Base-by-base conservation (phyloP, 345 rosid species). In the Melaleuca alternifolia region DNA sequence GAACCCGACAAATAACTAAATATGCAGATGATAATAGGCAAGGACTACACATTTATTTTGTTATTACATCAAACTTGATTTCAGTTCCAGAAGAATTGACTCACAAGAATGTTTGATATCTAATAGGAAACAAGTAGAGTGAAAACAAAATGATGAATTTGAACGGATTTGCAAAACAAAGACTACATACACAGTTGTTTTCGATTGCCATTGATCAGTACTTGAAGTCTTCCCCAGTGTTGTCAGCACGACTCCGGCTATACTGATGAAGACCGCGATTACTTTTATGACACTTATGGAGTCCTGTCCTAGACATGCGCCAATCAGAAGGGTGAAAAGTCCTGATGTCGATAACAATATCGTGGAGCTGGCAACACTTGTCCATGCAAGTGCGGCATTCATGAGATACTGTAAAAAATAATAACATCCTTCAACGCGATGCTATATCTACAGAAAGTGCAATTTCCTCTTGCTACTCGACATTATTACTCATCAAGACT, bases 241-340 rank as follows among this genome's bases (percentile, higher is more conserved):
- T 2, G 93, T 91, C 91, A 91, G 87, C 16, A 88, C 92, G 59
- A 91, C 93, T 50, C 92, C 93, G 37, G 87, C 87, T 88, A 93
- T 87, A 90, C 92, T 91, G 20, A 91, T 54, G 11, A 87, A 37
- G 18, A 93, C 90, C 23, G 92, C 88, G 11, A 91, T 48, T 46
- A 89, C 91, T 90, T 93, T 90, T 23, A 88, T 86, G 11, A 83
- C 24, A 86, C 82, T 90, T 41, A 93, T 54, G 6, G 89, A 59
- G 44, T 91, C 93, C 86, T 89, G 89, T 24, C 93, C 93, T 7
- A 91, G 57, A 52, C 86, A 12, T 30, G 88, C 92, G 9, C 93
- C 92, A 33, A 93, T 89, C 51, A 91, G 54, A 24, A 91, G 92
- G 84, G 93, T 93, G 86, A 91, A 93, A 44, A 91, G 90, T 71